These are phyloP conservation scores for Sarocladiaceae sp. DNA, from an alignment of 2,329 filamentous ascomycete species.

Conservation along the genomic window DNA sequence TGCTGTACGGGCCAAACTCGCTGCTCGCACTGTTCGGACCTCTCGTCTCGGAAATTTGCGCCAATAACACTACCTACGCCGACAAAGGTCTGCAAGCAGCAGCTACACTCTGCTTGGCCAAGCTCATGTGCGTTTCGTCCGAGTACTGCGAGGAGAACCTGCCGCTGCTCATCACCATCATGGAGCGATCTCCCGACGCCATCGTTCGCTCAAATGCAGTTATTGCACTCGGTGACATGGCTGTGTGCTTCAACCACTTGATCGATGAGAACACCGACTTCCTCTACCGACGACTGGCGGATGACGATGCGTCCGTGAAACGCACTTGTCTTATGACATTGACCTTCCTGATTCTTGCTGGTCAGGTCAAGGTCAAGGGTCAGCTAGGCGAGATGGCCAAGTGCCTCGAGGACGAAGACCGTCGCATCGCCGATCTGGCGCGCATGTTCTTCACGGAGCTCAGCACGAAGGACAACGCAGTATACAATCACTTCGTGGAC, in stretches of 20 bases:
- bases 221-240: conserved; percentile 97
- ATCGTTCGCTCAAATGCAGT: conserved; percentile 95
- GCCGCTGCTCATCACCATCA: conserved; percentile 91
- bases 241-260: conserved; percentile 97
- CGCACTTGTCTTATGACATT: conserved; percentile 97
- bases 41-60: conserved; percentile 87
- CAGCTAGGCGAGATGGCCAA: conserved; percentile 99
- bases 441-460: conserved; percentile 99
- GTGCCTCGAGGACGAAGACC: conserved; percentile 94
- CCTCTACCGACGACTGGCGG: conserved; percentile 87
- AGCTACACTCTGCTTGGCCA: conserved; percentile 89
- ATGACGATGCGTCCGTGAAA: conserved; percentile 85
- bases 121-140: conserved; percentile 96
- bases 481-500: conserved; percentile 99
- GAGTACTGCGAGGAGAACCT: conserved; percentile 96
- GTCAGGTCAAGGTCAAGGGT: conserved; percentile 98
- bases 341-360: conserved; percentile 93
- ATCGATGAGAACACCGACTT: conserved; percentile 99
- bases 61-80: conserved; percentile 87
- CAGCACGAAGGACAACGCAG: conserved; percentile 95
- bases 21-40: conserved; percentile 89
- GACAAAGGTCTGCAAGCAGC: conserved; percentile 89
- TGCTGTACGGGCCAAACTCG: conserved; percentile 77
- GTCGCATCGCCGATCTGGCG: conserved; percentile 86
- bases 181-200: conserved; percentile 88